These are phyloP conservation scores for Hypoxylon perforatum DNA, from an alignment of 495 filamentous ascomycete species.

Conservation along the genomic window DNA sequence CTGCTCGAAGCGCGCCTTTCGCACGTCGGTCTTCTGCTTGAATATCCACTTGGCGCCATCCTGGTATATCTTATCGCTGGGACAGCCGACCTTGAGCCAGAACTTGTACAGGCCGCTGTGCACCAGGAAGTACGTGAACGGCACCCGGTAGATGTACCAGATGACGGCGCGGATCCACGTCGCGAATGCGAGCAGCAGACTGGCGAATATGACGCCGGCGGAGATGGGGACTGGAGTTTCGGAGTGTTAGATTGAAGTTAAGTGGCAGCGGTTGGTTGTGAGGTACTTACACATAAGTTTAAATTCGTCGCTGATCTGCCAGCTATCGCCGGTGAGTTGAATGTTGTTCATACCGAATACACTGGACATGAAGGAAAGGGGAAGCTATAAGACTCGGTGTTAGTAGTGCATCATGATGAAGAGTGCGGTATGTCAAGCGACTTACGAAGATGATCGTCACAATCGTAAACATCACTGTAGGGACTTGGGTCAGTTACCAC, in stretches of 20 bases:
- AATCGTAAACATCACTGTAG: neutral
- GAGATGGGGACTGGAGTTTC: neutral
- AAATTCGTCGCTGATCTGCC: neutral
- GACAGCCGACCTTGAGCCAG: neutral
- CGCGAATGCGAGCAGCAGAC: neutral
- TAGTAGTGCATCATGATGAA: neutral
- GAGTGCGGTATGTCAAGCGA: neutral
- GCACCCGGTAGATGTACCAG: neutral
- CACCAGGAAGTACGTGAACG: neutral
- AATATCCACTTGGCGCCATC: neutral
- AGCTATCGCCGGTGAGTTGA: neutral
- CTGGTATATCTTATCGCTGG: neutral
- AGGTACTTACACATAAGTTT: slow-evolving; percentile 31
- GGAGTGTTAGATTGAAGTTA: neutral
- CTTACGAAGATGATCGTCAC: slow-evolving; percentile 4
- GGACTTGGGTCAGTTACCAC: neutral
- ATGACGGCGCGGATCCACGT: neutral
- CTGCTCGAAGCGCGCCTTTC: neutral
- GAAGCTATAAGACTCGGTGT: neutral
- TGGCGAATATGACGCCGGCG: neutral
- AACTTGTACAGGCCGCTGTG: neutral
- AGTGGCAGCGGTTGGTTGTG: slow-evolving; percentile 50
- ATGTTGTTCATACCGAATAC: slow-evolving; percentile 1
- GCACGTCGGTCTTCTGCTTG: neutral
- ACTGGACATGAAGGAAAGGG: neutral